Evolutionary conservation across 2,329 filamentous ascomycete species (phyloP).

Genomic region (Dryadomyces sulphureus): DNA sequence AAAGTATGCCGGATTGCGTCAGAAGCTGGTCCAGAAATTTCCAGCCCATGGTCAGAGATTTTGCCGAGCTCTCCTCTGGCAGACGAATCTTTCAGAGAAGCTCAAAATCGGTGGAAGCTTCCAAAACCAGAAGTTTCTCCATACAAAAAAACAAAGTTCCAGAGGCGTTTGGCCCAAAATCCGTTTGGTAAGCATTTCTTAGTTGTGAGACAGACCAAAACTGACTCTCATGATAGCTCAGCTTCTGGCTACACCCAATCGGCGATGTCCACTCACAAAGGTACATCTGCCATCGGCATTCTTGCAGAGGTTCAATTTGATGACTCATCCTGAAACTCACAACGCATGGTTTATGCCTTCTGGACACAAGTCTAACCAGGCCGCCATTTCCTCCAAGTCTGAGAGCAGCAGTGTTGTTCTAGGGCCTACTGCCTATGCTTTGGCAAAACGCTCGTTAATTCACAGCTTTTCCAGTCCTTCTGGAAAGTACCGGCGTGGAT

Average conservation of each 20-base stretch:
- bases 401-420: background rate
- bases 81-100: conserved; percentile 32
- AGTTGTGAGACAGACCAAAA: too few species aligned
- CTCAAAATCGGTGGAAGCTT: conserved; percentile 27
- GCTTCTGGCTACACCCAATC: conserved; percentile 6
- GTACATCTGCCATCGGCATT: conserved; percentile 29
- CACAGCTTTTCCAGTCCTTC: conserved; percentile 11
- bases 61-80: conserved; percentile 41
- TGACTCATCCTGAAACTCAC: conserved; percentile 37
- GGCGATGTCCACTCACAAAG: conserved; percentile 9
- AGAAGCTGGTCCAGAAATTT: too few species aligned
- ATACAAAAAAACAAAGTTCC: conserved; percentile 24
- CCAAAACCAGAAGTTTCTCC: conserved; percentile 18
- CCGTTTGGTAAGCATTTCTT: conserved; percentile 40
- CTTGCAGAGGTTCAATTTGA: conserved; percentile 43
- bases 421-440: conserved; percentile 13
- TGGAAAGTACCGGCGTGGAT: conserved; percentile 6
- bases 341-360: conserved; percentile 41
- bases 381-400: too few species aligned
- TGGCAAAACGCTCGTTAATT: conserved; percentile 20
- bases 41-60: background rate
- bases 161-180: conserved; percentile 44
- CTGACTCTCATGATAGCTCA: conserved; percentile 28
- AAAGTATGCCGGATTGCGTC: too few species aligned
- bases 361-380: conserved; percentile 7